Base-by-base conservation (phyloP, 371 early-diverging fungal genomes). In the Mucor saturninus region DNA sequence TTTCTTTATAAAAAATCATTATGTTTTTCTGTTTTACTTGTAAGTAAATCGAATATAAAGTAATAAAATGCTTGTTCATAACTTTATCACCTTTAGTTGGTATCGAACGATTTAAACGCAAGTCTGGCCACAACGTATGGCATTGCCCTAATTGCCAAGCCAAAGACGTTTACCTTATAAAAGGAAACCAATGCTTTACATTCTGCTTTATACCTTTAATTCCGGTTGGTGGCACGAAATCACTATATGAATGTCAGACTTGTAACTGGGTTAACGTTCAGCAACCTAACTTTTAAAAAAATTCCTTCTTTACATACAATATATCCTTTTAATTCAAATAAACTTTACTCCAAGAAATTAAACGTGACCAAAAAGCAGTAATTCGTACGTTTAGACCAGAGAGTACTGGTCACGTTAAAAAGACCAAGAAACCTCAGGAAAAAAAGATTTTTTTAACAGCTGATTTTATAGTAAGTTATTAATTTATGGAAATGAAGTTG, bases 131-230 rank as follows among this genome's bases (percentile, higher is more conserved):
- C 29, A 54, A 67, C 35, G 74, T 74, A 13, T 81, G 71, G 72
- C 67, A 70, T 38, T 81, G 82, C 61, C 82, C 82, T 5, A 74
- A 74, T 57, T 81, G 82, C 53, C 75, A 75, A 9, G 79, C 79
- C 5, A 59, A 68, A 38, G 73, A 73, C 55, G 82, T 81, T n/a
- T 66, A 75, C 30, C 65, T 61, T 21, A 70, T 75, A 29, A 79
- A 76, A 38, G 55, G 64, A 3, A 78, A 78, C 51, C 64, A 81
- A 30, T 81, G 79, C 58, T 81, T 81, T 56, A 81, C 82, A 0
- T 76, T 81, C 50, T 81, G 79, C 62, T 81, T 81, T 59, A 61
- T 81, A 48, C 82, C 82, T 2, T 59, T 81, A 29, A 74, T 81
- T 32, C 82, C 82, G 26, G 75, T 75, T 52, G 77, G 79, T 15